A percentile compares a stretch with the other conserved stretches of the same genome.
Conservation (phyloP, 139 green algal species). For the Diplosphaera chodatii region DNA sequence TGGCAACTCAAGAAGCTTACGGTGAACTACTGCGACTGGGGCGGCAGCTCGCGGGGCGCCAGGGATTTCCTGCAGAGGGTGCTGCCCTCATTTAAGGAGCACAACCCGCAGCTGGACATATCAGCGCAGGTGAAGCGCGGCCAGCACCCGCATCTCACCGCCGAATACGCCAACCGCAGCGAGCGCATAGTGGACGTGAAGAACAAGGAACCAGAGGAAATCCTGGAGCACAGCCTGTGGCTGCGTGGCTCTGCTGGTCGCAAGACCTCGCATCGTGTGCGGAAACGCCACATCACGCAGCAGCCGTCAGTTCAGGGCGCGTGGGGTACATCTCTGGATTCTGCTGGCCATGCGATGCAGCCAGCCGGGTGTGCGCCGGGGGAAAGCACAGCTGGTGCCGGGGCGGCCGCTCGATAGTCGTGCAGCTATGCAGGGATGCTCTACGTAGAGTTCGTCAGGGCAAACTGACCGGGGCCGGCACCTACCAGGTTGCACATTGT, state of each 20-base stretch:
- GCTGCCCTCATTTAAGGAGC: background rate
- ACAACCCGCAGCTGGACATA: background rate
- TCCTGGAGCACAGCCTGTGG: conserved; percentile 1
- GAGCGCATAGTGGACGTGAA: background rate
- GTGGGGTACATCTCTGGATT: no score
- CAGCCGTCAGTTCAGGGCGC: background rate
- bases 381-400: no score
- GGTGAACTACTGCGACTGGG: conserved; percentile 1
- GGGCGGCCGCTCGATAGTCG: no score
- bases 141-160: background rate
- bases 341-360: no score
- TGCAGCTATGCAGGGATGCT: no score
- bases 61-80: background rate
- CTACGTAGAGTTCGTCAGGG: no score
- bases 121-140: background rate
- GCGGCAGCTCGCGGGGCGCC: conserved; percentile 3
- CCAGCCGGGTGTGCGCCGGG: no score
- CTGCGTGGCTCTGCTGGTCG: background rate
- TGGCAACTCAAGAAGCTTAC: conserved; percentile 5
- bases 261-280: background rate
- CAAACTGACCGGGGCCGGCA: no score
- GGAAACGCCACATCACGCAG: background rate
- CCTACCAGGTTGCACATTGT: no score
- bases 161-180: background rate
- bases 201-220: background rate